Evolutionary conservation across 1,139 yeast genomes (phyloP).

Genomic region (Barnettozyma hawaiiensis): DNA sequence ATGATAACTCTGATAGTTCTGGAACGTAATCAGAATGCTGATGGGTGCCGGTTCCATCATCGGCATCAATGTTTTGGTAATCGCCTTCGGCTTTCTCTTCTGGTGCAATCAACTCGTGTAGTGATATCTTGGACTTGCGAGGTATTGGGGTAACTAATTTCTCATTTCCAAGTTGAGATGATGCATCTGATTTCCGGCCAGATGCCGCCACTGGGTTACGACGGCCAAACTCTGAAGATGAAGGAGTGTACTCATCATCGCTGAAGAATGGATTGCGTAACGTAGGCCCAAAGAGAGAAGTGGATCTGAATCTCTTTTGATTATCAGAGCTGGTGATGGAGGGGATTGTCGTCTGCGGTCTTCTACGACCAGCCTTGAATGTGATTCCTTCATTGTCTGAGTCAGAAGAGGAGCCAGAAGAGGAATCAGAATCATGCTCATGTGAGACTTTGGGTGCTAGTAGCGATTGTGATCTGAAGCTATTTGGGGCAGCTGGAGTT

Average conservation of each 20-base stretch:
- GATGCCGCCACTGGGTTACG: background rate
- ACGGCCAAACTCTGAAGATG: background rate
- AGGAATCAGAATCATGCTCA: constrained; percentile 10
- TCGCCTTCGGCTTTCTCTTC: background rate
- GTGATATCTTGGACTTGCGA: constrained; percentile 12
- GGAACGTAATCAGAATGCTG: constrained; percentile 14
- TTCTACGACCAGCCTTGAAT: constrained; percentile 17
- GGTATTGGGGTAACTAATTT: constrained; percentile 9
- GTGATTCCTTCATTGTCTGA: constrained; percentile 25
- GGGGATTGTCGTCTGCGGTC: constrained; percentile 9
- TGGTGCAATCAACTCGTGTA: constrained; percentile 15
- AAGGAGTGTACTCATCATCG: constrained; percentile 6
- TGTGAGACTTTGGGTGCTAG: constrained; percentile 9
- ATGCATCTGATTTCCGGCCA: background rate
- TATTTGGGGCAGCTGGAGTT: constrained; percentile 13
- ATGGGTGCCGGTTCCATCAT: constrained; percentile 19
- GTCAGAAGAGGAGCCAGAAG: constrained; percentile 20
- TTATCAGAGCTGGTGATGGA: constrained; percentile 4
- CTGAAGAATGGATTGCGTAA: constrained; percentile 18
- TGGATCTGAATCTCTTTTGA: constrained; percentile 23
- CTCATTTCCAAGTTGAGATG: background rate
- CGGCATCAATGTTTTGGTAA: constrained; percentile 23
- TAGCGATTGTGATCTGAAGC: constrained; percentile 22
- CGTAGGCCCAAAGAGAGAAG: constrained; percentile 23
- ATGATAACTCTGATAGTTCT: constrained; percentile 22